Evolutionary conservation across 768 basidiomycete species (phyloP).

Genomic region (Solioccasus polychromus): DNA sequence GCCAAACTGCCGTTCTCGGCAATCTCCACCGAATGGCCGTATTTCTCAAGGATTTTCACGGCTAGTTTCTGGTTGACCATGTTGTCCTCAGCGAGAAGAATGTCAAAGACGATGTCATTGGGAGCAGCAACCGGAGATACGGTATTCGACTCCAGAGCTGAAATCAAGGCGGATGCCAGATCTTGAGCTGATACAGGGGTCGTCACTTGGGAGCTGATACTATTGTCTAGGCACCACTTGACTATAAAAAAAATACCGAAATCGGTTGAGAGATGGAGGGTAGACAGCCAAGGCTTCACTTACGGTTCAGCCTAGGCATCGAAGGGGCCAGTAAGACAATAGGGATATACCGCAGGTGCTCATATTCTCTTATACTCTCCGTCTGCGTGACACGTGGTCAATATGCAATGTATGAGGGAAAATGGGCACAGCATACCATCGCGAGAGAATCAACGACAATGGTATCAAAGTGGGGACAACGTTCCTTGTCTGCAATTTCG

Average conservation of each 20-base stretch:
- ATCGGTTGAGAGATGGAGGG: conserved; percentile 4
- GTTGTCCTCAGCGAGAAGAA: conserved; percentile 96
- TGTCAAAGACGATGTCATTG: conserved; percentile 85
- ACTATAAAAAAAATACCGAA: conserved; percentile 47
- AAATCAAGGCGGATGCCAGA: conserved; percentile 86
- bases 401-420: neutral
- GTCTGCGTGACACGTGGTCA: conserved; percentile 51
- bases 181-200: conserved; percentile 88
- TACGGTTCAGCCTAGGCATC: conserved; percentile 72
- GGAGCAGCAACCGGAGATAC: conserved; percentile 83
- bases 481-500: conserved; percentile 80
- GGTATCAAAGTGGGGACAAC: conserved; percentile 87
- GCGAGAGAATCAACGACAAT: conserved; percentile 89
- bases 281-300: conserved; percentile 26
- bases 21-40: conserved; percentile 93
- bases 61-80: conserved; percentile 95
- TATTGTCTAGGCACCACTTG: conserved; percentile 96
- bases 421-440: conserved; percentile 55
- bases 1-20: conserved; percentile 96
- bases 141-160: conserved; percentile 93
- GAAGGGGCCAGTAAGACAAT: conserved; percentile 86
- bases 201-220: conserved; percentile 92
- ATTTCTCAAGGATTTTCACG: conserved; percentile 94
- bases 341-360: conserved; percentile 95
- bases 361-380: conserved; percentile 85